Conservation (phyloP, 176 grass and related monocot genomes). For the Panicum miliaceum region DNA sequence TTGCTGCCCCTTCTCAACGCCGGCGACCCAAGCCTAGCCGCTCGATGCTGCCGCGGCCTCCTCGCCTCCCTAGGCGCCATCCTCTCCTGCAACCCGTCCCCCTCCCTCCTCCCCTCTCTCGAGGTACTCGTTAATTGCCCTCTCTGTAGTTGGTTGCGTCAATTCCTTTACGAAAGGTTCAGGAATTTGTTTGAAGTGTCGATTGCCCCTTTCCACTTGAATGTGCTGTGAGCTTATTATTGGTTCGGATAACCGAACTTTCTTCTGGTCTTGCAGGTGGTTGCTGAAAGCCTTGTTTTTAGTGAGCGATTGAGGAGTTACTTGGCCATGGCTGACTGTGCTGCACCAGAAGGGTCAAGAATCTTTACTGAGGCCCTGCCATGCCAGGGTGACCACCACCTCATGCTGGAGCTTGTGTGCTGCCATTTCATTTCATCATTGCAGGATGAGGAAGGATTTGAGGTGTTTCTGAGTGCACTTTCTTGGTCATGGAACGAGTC, state of each 20-base stretch:
- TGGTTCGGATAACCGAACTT: neutral
- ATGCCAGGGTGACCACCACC: neutral
- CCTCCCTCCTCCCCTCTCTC: conserved; percentile 36
- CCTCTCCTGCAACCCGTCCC: conserved; percentile 24
- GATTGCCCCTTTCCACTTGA: neutral
- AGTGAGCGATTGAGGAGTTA: neutral
- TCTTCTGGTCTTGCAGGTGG: conserved; percentile 30
- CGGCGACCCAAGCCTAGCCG: neutral
- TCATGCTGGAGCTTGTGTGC: conserved; percentile 37
- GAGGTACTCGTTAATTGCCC: conserved; percentile 30
- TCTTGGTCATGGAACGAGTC: conserved; percentile 17
- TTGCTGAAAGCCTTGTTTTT: conserved; percentile 23
- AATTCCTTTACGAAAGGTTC: neutral
- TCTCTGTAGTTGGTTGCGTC: neutral
- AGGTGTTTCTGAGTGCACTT: conserved; percentile 20
- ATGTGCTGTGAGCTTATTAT: neutral
- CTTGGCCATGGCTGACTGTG: neutral
- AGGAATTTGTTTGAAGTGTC: neutral
- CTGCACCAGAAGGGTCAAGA: neutral
- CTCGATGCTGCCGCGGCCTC: neutral
- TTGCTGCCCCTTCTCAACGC: conserved; percentile 2
- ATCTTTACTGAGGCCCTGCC: neutral
- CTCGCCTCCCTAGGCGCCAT: conserved; percentile 15
- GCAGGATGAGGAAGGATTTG: conserved; percentile 14
- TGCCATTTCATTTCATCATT: conserved; percentile 48